phyloP scores from a whole-genome alignment of 441 rosid genomes.

The Iberis amara region DNA sequence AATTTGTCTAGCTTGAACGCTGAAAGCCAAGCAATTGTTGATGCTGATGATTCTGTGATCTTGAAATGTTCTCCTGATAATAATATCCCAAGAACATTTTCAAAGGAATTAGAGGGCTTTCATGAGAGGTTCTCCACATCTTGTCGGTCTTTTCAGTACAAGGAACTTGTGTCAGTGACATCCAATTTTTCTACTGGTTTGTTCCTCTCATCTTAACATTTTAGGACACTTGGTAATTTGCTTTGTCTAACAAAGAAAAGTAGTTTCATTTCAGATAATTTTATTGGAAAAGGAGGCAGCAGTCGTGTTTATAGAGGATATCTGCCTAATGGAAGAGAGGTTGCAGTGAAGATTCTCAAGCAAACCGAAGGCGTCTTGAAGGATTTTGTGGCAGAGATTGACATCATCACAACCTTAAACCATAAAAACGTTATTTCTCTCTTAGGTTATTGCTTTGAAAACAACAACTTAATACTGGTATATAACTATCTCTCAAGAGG shows the following conservation, averaged over 20 bases:
- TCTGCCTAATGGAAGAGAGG: slow-evolving; percentile 48
- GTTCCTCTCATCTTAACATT: slow-evolving; percentile 26
- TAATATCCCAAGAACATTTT: slow-evolving; percentile 25
- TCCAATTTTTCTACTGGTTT: slow-evolving; percentile 44
- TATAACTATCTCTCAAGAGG: slow-evolving; percentile 58
- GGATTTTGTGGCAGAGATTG: slow-evolving; percentile 51
- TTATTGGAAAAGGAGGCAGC: slow-evolving; percentile 60
- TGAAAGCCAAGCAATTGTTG: slow-evolving; percentile 50
- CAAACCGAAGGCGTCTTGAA: slow-evolving; percentile 40
- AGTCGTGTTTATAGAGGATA: slow-evolving; percentile 50
- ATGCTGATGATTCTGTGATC: slow-evolving; percentile 29
- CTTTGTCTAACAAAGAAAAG: slow-evolving; percentile 10
- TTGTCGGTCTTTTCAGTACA: slow-evolving; percentile 46
- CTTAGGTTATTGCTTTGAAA: slow-evolving; percentile 54
- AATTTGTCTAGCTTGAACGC: slow-evolving; percentile 26
- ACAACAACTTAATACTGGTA: slow-evolving; percentile 43
- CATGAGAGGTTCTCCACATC: slow-evolving; percentile 51
- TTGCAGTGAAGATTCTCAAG: slow-evolving; percentile 58
- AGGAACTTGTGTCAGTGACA: slow-evolving; percentile 49
- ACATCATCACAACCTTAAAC: slow-evolving; percentile 46
- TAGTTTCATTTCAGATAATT: slow-evolving; percentile 39
- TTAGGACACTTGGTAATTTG: slow-evolving; percentile 6
- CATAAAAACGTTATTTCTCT: slow-evolving; percentile 53
- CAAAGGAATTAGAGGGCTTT: slow-evolving; percentile 42
- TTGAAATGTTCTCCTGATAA: slow-evolving; percentile 31